Conservation (phyloP, 1,284 basidiomycete species). For the Microbotryum silenes-acaulis region DNA sequence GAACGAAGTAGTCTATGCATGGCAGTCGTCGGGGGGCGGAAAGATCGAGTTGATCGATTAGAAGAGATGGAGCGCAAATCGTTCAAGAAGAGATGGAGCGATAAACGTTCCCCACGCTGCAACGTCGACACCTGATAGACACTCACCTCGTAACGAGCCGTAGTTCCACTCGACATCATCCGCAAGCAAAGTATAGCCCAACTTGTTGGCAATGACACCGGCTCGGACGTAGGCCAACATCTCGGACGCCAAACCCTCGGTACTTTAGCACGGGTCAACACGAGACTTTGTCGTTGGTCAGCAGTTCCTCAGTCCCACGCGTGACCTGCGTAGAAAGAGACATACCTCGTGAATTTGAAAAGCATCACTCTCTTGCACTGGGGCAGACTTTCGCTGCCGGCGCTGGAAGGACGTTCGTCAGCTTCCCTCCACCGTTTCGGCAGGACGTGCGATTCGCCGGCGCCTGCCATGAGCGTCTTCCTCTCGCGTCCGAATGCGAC, state of each 20-base stretch:
- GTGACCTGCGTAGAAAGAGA: background rate
- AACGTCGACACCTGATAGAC: too few species aligned
- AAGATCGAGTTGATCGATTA: background rate
- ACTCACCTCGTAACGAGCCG: slow-evolving; percentile 9
- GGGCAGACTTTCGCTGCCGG: slow-evolving; percentile 19
- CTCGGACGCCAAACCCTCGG: slow-evolving; percentile 22
- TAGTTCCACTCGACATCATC: slow-evolving; percentile 28
- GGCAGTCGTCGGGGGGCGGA: background rate
- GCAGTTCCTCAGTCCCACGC: background rate
- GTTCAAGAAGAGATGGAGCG: too few species aligned
- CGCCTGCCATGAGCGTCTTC: background rate
- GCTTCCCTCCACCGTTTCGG: slow-evolving; percentile 22
- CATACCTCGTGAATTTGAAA: slow-evolving; percentile 21
- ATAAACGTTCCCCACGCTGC: too few species aligned
- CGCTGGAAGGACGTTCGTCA: background rate
- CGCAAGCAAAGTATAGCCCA: slow-evolving; percentile 24
- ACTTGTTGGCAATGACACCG: slow-evolving; percentile 21
- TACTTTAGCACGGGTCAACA: background rate
- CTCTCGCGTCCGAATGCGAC: too few species aligned
- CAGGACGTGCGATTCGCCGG: slow-evolving; percentile 9
- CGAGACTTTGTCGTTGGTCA: background rate
- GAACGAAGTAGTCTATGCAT: slow-evolving; percentile 21
- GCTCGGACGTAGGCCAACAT: slow-evolving; percentile 21
- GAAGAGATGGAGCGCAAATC: too few species aligned
- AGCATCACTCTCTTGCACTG: slow-evolving; percentile 27